phyloP scores from a whole-genome alignment of 257 asterid genomes.

The Primulina huaijiensis region DNA sequence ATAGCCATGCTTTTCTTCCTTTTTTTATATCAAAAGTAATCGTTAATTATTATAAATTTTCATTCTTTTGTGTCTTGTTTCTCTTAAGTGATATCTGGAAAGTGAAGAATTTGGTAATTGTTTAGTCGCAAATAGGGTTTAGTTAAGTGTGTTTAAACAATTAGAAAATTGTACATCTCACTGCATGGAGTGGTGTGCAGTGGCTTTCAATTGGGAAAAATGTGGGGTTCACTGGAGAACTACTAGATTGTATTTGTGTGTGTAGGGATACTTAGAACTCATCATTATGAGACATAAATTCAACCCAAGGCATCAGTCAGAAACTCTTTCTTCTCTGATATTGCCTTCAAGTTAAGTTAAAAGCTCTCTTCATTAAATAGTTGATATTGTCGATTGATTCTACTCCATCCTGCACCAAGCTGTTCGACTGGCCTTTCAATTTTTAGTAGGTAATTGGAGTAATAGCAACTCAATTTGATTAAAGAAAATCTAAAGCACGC shows the following conservation, averaged over 20 bases:
- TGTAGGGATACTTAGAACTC: neutral
- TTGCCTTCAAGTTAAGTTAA: neutral
- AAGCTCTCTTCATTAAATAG: neutral
- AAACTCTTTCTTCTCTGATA: neutral
- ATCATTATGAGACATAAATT: neutral
- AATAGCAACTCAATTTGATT: no score
- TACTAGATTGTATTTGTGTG: neutral
- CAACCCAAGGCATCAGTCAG: neutral
- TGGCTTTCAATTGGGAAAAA: constrained; percentile 28
- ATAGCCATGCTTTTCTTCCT: neutral
- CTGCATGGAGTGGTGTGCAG: constrained; percentile 14
- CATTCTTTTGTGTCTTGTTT: neutral
- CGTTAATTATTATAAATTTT: neutral
- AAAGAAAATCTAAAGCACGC: no score
- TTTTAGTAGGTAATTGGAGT: no score
- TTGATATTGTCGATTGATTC: neutral
- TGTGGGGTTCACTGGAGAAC: no score
- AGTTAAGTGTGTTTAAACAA: neutral
- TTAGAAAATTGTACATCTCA: neutral
- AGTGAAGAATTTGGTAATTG: neutral
- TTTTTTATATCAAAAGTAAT: no score
- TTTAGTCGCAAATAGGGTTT: neutral
- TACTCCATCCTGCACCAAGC: no score
- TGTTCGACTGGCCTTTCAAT: no score
- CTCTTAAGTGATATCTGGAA: neutral